Evolutionary conservation across 108 stramenopile genomes (phyloP), one percentile per base, ranked within the genome.

Genomic region (Heterococcus sp.): DNA sequence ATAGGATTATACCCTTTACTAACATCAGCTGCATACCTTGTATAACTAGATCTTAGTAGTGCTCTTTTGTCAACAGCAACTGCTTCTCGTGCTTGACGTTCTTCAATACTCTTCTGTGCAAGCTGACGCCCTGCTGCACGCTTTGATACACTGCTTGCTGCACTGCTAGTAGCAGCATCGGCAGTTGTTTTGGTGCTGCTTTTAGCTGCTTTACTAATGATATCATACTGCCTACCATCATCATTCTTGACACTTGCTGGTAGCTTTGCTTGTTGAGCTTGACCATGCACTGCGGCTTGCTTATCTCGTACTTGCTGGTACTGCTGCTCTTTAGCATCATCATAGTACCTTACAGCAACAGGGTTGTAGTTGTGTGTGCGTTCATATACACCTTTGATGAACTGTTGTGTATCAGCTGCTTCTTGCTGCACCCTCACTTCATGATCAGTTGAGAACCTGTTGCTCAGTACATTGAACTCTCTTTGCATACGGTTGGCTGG

Each of bases 311-410:
- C 36, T 28, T 46, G 27, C 58, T 65, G 40, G 65, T 72, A 81
- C 21, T 46, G 5, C 30, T 29, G 2, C 70, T 81, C 79, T n/a
- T 73, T 81, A 36, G 26, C n/a, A 33, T 46, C 35, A 34, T 81
- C 79, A 66, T 81, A 81, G 30, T 66, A 81, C 1, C 63, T n/a
- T 32, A 71, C 79, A 26, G 37, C 72, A 32, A 81, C 66, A 27
- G 58, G 8, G 32, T 81, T 81, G 72, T 39, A 81, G 58, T 81
- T 66, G 71, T 81, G 79, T 35, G 79, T 81, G 2, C 46, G 69
- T 28, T 65, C 71, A 72, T 67, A 81, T 66, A 32, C 28, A 32
- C 32, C 29, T 3, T n/a, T 29, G 29, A 11, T 32, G 8, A 2
- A 31, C 21, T 11, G 11, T 28, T 2, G 33, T 1, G 14, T 29